These are phyloP conservation scores for Auriscalpium microsporum DNA, from an alignment of 768 basidiomycete genomes.

Conservation along the genomic window DNA sequence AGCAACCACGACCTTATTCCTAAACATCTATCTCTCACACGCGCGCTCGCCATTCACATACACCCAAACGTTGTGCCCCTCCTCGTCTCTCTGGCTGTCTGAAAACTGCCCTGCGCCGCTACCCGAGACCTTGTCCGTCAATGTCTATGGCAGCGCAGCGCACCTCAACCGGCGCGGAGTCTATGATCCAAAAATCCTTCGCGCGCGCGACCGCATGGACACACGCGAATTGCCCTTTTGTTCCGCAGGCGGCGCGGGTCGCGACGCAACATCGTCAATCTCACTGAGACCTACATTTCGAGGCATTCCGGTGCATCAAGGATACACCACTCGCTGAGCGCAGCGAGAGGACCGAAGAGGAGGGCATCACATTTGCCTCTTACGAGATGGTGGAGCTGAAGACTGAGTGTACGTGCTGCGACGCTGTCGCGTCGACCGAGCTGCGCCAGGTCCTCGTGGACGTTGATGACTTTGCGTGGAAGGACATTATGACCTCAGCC, in stretches of 20 bases:
- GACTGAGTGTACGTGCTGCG: neutral
- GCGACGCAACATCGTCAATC: too few species aligned
- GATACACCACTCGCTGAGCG: neutral
- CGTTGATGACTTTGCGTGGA: neutral
- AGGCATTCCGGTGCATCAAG: neutral
- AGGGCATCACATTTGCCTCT: neutral
- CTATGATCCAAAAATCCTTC: too few species aligned
- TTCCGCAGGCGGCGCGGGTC: neutral
- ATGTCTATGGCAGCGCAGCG: neutral
- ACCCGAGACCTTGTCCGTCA: neutral
- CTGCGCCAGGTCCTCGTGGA: neutral
- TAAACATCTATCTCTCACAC: neutral
- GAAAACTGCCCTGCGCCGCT: neutral
- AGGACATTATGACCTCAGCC: neutral
- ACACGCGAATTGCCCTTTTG: neutral
- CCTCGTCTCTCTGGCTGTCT: neutral
- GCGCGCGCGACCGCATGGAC: too few species aligned
- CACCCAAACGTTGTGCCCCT: neutral
- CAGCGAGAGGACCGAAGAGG: neutral
- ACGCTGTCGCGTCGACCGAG: neutral
- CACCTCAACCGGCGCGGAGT: neutral
- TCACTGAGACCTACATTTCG: neutral
- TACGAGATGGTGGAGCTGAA: too few species aligned
- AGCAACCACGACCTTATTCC: neutral
- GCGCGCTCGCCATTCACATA: neutral